Evolutionary conservation across 2,329 filamentous ascomycete species (phyloP).

Genomic region (Monascus ruber): DNA sequence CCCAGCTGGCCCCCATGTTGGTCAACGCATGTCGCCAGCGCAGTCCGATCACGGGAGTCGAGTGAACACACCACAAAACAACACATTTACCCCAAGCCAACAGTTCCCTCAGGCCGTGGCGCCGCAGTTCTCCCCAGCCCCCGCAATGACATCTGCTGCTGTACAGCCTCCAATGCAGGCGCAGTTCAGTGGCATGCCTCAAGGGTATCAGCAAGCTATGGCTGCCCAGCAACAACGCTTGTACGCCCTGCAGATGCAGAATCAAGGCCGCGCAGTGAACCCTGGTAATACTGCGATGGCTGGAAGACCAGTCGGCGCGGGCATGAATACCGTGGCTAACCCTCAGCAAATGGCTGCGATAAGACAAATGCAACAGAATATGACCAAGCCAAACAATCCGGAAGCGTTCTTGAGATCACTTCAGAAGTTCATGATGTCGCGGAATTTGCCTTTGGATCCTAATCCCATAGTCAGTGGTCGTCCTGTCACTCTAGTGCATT

Average conservation of each 20-base stretch:
- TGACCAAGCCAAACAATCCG: conserved; percentile 34
- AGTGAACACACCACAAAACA: conserved; percentile 60
- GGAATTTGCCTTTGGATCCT: conserved; percentile 60
- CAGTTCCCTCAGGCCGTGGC: conserved; percentile 28
- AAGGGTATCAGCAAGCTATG: conserved; percentile 45
- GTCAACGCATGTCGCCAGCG: conserved; percentile 60
- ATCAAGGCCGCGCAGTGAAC: conserved; percentile 56
- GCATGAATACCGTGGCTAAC: conserved; percentile 29
- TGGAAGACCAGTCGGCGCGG: conserved; percentile 21
- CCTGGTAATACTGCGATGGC: conserved; percentile 28
- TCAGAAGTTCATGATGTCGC: conserved; percentile 62
- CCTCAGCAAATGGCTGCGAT: conserved; percentile 33
- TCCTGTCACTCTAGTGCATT: conserved; percentile 59
- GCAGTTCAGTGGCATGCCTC: conserved; percentile 41
- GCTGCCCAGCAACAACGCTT: conserved; percentile 60
- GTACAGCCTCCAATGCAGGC: conserved; percentile 32
- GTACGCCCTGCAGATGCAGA: conserved; percentile 76
- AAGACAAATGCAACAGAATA: conserved; percentile 39
- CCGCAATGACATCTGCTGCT: conserved; percentile 28
- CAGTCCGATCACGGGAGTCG: conserved; percentile 60
- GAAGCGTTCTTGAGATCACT: conserved; percentile 69
- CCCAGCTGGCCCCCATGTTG: conserved; percentile 61
- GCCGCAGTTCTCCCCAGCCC: conserved; percentile 31
- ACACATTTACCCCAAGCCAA: conserved; percentile 50
- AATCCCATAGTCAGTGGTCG: conserved; percentile 65